These are phyloP conservation scores for Pseudotsuga menziesii DNA, from an alignment of 75 land plant genomes.

Conservation along the genomic window DNA sequence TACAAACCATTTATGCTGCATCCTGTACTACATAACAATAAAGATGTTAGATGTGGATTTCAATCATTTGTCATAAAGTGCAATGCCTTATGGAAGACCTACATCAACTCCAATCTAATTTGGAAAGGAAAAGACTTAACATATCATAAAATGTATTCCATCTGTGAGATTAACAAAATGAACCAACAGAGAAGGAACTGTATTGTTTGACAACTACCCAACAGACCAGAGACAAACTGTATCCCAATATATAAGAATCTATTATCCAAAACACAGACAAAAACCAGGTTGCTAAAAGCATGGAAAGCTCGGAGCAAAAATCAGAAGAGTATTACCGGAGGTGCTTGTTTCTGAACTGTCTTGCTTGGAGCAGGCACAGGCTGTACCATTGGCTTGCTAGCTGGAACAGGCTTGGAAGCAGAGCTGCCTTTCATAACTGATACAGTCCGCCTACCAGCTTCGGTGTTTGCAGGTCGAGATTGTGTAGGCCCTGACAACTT, in stretches of 20 bases:
- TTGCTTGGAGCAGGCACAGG: conserved; percentile 2
- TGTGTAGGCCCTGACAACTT: conserved; percentile 66
- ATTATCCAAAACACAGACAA: neutral
- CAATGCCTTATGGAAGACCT: too few species aligned
- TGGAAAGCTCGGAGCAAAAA: neutral
- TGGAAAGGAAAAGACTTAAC: too few species aligned
- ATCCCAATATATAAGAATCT: too few species aligned
- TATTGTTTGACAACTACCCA: conserved; percentile 9
- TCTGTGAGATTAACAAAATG: too few species aligned
- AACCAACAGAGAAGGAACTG: too few species aligned
- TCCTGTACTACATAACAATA: too few species aligned
- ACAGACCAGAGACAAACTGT: too few species aligned
- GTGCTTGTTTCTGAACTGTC: conserved; percentile 9
- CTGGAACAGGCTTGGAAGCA: conserved; percentile 16
- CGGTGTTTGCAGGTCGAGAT: conserved; percentile 33
- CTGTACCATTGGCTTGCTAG: conserved; percentile 21
- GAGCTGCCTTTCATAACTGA: neutral
- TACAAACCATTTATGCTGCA: too few species aligned
- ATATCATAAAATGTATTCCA: too few species aligned
- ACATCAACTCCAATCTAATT: too few species aligned
- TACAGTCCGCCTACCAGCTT: conserved; percentile 13
- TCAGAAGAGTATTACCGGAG: neutral
- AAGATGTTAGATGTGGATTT: too few species aligned
- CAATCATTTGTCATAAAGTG: too few species aligned
- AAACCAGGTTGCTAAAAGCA: neutral